Base-by-base conservation (phyloP, 2,329 filamentous ascomycete species). In the Blastomyces gilchristii region DNA sequence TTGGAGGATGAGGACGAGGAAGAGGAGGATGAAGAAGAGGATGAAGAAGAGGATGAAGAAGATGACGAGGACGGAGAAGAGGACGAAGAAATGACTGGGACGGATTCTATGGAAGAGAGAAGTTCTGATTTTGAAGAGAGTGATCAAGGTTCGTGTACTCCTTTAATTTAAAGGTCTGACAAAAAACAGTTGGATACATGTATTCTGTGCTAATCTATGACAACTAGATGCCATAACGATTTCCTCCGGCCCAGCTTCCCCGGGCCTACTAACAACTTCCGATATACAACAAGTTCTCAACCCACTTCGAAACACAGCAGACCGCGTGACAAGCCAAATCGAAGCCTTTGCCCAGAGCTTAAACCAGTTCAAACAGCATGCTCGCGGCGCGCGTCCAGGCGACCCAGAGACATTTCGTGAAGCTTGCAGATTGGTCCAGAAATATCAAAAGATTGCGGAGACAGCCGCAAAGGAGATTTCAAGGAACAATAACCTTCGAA, bases 321-420 rank as follows among this genome's bases (percentile, higher is more conserved):
- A 90, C 67, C 82, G 84, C 53, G 85, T 90, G 41, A 88, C 89
- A 60, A 85, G 87, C 65, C 91, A 96, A 75, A 90, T 96, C 64
- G 91, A 96, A 76, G 83, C 85, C 54, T 97, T 97, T 72, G 91
- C 92, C 47, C 87, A 89, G 71, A 84, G 85, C 60, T 82, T 97
- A 28, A 92, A 97, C 76, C 83, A 85, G 62, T 93, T 91, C 74
- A 82, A 79, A 76, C 86, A 70, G 68, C 81, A 74, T 69, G 60
- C 61, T 34, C 64, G 49, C 4, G 28, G 28, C 45, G 52, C 28
- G 5, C 41, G 28, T 2, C 58, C 62, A 12, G 76, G 67, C 58
- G 73, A 81, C 39, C 84, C 88, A 64, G 81, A 83, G 65, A 71
- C 75, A 71, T 84, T 85, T 71, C 82, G 83, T 57, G 83, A 86